phyloP scores from a whole-genome alignment of 305 asterid genomes.

The Solanum chacoense region DNA sequence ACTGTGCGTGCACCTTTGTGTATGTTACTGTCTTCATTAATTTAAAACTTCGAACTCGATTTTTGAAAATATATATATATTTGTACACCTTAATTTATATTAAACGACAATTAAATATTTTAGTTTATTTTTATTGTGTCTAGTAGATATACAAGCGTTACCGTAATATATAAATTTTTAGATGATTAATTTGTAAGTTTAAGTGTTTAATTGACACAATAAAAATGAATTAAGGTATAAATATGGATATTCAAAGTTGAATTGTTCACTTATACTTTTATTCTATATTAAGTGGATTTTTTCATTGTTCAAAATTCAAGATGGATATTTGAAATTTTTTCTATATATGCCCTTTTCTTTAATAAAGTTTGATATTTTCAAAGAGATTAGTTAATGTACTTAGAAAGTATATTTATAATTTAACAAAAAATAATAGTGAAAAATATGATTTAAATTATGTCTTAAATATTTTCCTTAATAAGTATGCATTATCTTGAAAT shows the following conservation, averaged over 20 bases:
- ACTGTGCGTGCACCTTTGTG: neutral
- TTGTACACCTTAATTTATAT: neutral
- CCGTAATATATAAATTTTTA: neutral
- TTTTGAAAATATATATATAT: neutral
- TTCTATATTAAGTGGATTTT: no score
- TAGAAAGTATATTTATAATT: no score
- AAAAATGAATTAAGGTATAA: neutral
- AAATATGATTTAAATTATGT: no score
- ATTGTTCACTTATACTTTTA: neutral
- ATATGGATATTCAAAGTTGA: neutral
- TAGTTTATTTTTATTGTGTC: neutral
- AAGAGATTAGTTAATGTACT: neutral
- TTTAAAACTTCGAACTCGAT: neutral
- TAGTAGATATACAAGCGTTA: no score
- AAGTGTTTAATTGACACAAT: neutral
- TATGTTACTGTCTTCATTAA: constrained; percentile 6
- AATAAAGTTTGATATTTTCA: neutral
- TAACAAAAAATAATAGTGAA: no score
- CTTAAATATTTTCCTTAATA: neutral
- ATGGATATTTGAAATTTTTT: no score
- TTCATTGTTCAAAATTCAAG: no score
- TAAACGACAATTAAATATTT: neutral
- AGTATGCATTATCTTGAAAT: neutral
- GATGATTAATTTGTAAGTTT: neutral
- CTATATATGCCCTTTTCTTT: no score